Base-by-base conservation (phyloP, 495 filamentous ascomycete genomes). In the Penicillium parvum region DNA sequence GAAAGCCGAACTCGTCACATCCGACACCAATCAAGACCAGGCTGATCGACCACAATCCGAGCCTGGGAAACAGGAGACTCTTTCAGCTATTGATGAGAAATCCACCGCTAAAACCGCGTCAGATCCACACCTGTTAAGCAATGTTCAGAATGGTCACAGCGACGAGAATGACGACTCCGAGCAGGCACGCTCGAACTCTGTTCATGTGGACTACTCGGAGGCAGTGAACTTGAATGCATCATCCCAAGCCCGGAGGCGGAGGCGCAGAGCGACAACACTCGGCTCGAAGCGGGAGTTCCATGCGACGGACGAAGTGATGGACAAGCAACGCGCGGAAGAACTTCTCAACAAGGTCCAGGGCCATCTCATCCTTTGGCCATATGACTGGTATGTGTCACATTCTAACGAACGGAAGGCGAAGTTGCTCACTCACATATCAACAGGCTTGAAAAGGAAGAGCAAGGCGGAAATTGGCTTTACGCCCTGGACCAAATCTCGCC, bases 401-500 rank as follows among this genome's bases (percentile, higher is more conserved):
- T 10, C 3, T 9, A 23, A 36, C 37, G 53, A 21, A 45, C 17
- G 5, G 17, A 34, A 15, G 9, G 7, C 12, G 11, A 12, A 7
- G 10, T 8, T 33, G 15, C 20, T 41, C 9, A 42, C 40, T n/a
- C 7, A 22, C 25, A n/a, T 7, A 19, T 11, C 16, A 15, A 29
- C 43, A 79, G 76, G 81, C 78, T 98, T 34, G 77, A 78, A 39
- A 83, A 82, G 52, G 94, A 96, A 66, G 92, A 96, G 69, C 78
- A 83, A 52, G 87, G 85, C 49, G 89, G 88, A 27, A 95, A 96
- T 60, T 98, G 94, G 94, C 79, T 97, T 34, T 97, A 96, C 63
- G 87, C 87, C 63, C 83, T 96, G 33, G 92, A 98, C 63, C 85
- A 92, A 57, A 80, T 98, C 60, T 94, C 92, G 50, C 92, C 92